Conservation (phyloP, 2,329 filamentous ascomycete genomes). For the Cadophora sp. region DNA sequence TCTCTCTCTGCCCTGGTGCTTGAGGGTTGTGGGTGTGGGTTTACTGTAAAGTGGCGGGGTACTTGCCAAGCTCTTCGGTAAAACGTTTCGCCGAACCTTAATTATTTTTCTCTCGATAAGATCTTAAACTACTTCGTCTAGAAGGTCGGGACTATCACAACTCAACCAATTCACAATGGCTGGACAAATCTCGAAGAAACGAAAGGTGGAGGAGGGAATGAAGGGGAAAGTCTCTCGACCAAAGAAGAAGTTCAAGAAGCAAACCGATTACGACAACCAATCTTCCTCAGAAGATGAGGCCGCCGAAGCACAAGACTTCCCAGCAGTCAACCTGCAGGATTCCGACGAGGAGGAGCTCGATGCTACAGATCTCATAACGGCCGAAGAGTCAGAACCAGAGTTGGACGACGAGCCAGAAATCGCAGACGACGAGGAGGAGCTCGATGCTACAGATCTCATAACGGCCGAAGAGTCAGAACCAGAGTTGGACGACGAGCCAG, state of each 20-base stretch:
- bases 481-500: constrained; percentile 39
- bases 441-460: constrained; percentile 39
- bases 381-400: constrained; percentile 35
- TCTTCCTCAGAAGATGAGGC: constrained; percentile 62
- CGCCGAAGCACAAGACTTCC: constrained; percentile 50
- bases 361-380: constrained; percentile 38
- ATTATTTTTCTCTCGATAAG: constrained; percentile 31
- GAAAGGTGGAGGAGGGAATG: constrained; percentile 65
- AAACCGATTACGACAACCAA: constrained; percentile 66
- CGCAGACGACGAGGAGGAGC: constrained; percentile 40
- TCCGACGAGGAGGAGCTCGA: constrained; percentile 45
- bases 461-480: constrained; percentile 37
- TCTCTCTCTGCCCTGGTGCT: not conserved
- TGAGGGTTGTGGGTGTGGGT: constrained; percentile 30
- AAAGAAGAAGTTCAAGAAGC: constrained; percentile 67
- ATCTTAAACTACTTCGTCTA: not conserved
- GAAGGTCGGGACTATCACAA: not conserved
- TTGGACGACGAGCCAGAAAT: constrained; percentile 39
- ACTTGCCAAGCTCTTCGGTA: constrained; percentile 21
- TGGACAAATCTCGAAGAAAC: constrained; percentile 53
- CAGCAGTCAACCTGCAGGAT: constrained; percentile 56
- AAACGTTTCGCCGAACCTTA: constrained; percentile 24
- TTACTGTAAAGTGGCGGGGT: constrained; percentile 27
- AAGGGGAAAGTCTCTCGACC: constrained; percentile 54
- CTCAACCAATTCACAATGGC: constrained; percentile 39